Evolutionary conservation across 1,284 basidiomycete genomes (phyloP), one percentile per base, ranked within the genome.

Genomic region (Coniferiporia weirii): DNA sequence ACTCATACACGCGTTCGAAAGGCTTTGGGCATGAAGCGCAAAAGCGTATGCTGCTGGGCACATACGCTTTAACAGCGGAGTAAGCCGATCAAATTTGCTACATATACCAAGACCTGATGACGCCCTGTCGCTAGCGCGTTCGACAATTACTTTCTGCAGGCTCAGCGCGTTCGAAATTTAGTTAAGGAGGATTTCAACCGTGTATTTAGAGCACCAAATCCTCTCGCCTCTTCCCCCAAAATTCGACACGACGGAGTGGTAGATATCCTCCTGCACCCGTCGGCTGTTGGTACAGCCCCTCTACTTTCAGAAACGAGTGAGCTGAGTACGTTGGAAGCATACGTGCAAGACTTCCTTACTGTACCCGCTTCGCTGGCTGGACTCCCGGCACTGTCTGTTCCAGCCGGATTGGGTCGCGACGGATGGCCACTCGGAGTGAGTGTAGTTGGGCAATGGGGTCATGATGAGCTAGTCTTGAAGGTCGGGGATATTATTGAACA

Each of bases 111-210:
- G 17, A 15, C 5, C 53, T 51, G 27, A 62, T 20, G 15, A 17
- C 34, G 22, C 12, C 13, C 12, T 49, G 17, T 1, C 27, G 27
- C 27, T 68, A 96, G 93, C 64, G 94, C 93, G 13, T 97, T 95
- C 70, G 91, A 98, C 73, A 98, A 97, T 69, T 98, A 96, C 71
- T 98, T 95, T 70, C 79, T 98, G 3, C 91, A 96, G 73, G 95
- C 97, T 0, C 89, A 95, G 62, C 79, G 85, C 17, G 81, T 98
- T 19, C 84, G 96, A 1, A 78, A 81, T 46, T 72, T 81, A 6
- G 75, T 99, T 54, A 81, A 83, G 63, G 66, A 79, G 3, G 95
- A 98, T 66, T 96, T 95, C 65, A 77, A 89, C 64, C 66, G 69
- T 0, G 81, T 87, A 20, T 93, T 98, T 70, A 74, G 79, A 1